These are phyloP conservation scores for Ogataea naganishii DNA, from an alignment of 805 yeast genomes.

Conservation along the genomic window DNA sequence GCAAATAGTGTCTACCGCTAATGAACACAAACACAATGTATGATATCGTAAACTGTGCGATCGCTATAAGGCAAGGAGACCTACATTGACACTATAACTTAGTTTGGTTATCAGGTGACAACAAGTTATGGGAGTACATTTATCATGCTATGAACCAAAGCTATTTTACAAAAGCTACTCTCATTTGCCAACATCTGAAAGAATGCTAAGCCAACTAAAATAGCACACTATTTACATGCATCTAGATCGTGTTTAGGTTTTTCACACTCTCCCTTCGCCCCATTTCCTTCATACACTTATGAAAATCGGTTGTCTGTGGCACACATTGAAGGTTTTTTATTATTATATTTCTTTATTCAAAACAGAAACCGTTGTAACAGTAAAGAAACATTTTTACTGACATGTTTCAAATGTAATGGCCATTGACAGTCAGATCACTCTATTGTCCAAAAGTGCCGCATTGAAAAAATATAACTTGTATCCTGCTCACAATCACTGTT, in stretches of 20 bases:
- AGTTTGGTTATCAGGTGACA: slow-evolving; percentile 1
- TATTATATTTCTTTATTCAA: background rate
- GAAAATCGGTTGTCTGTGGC: background rate
- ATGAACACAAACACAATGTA: no score
- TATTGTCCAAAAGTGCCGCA: no score
- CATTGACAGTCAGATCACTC: no score
- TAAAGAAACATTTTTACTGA: no score
- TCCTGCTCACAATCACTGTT: no score
- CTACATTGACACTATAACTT: background rate
- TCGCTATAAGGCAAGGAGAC: background rate
- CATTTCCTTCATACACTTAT: no score
- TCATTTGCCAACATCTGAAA: background rate
- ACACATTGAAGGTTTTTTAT: background rate
- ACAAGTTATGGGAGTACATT: background rate
- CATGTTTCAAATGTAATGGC: no score
- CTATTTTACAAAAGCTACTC: background rate
- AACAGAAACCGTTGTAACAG: background rate
- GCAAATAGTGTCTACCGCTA: no score
- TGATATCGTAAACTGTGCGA: no score
- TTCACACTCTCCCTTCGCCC: no score
- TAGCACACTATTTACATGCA: background rate
- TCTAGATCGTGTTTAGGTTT: background rate
- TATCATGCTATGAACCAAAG: no score
- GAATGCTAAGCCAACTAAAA: background rate
- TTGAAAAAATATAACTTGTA: no score